These are phyloP conservation scores for Paraglomus brasilianum DNA, from an alignment of 192 early-diverging fungal genomes.

Conservation along the genomic window DNA sequence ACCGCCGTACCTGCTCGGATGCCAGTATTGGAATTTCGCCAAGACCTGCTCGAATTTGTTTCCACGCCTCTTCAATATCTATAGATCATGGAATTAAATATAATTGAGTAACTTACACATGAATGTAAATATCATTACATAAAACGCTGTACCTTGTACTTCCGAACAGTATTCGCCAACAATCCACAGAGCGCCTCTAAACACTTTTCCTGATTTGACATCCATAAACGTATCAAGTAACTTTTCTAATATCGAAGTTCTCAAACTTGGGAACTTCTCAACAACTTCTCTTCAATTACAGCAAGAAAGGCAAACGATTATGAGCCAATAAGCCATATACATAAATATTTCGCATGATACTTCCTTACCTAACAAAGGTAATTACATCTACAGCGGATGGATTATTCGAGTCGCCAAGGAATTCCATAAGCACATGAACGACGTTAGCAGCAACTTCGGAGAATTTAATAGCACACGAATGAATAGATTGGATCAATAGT, in stretches of 20 bases:
- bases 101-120: no score
- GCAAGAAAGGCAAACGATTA: constrained; percentile 3
- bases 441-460: constrained; percentile 95
- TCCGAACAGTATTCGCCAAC: constrained; percentile 91
- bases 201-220: constrained; percentile 88
- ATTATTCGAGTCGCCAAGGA: constrained; percentile 86
- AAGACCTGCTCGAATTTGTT: constrained; percentile 75
- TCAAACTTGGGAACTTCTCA: constrained; percentile 91
- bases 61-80: constrained; percentile 84
- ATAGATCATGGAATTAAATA: neutral
- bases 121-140: no score
- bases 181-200: constrained; percentile 98
- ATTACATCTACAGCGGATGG: constrained; percentile 93
- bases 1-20: constrained; percentile 67
- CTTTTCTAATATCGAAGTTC: constrained; percentile 76
- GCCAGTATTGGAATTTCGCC: constrained; percentile 95
- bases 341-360: neutral
- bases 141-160: constrained; percentile 36
- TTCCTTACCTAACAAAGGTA: constrained; percentile 81
- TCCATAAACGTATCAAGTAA: constrained; percentile 84
- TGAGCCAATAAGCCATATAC: neutral
- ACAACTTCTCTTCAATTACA: constrained; percentile 72
- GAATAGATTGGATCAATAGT: constrained; percentile 94
- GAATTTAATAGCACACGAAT: constrained; percentile 93
- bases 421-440: constrained; percentile 94